Evolutionary conservation across 2,329 filamentous ascomycete species (phyloP).

Genomic region (Colletotrichum caudatum): DNA sequence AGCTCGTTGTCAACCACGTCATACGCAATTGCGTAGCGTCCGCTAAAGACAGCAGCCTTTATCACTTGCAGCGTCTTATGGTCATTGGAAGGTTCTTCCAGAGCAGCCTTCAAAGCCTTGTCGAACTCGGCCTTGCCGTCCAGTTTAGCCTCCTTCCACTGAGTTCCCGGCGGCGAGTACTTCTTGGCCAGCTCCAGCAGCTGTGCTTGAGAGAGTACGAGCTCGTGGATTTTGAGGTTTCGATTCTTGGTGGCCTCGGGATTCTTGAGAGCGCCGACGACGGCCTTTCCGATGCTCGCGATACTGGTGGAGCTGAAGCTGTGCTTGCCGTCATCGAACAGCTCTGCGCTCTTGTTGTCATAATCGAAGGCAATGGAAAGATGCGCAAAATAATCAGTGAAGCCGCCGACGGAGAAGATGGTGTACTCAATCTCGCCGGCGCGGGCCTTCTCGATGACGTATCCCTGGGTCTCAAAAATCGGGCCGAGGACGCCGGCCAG

Average conservation of each 20-base stretch:
- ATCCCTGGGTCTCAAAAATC: conserved; percentile 60
- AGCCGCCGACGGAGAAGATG: conserved; percentile 63
- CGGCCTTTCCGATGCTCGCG: conserved; percentile 58
- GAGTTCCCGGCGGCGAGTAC: conserved; percentile 26
- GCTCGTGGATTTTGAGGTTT: conserved; percentile 64
- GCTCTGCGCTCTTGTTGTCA: conserved; percentile 48
- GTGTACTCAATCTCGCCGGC: conserved; percentile 65
- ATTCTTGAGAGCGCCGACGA: conserved; percentile 59
- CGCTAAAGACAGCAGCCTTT: conserved; percentile 7
- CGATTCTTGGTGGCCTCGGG: conserved; percentile 64
- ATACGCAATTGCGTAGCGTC: conserved; percentile 13
- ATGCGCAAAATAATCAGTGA: conserved; percentile 69
- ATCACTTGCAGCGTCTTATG: neutral
- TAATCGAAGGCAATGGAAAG: conserved; percentile 34
- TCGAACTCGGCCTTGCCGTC: conserved; percentile 15
- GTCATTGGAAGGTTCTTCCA: conserved; percentile 19
- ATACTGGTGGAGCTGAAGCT: conserved; percentile 62
- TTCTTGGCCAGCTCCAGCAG: conserved; percentile 54
- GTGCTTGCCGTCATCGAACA: conserved; percentile 63
- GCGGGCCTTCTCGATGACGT: conserved; percentile 56
- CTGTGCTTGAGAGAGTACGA: conserved; percentile 62
- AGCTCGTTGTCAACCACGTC: conserved; percentile 24
- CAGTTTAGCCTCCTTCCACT: conserved; percentile 26
- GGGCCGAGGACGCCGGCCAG: conserved; percentile 62
- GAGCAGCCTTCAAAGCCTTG: neutral